Evolutionary conservation across 2,329 filamentous ascomycete species (phyloP).

Genomic region (Neofusicoccum cordaticola): DNA sequence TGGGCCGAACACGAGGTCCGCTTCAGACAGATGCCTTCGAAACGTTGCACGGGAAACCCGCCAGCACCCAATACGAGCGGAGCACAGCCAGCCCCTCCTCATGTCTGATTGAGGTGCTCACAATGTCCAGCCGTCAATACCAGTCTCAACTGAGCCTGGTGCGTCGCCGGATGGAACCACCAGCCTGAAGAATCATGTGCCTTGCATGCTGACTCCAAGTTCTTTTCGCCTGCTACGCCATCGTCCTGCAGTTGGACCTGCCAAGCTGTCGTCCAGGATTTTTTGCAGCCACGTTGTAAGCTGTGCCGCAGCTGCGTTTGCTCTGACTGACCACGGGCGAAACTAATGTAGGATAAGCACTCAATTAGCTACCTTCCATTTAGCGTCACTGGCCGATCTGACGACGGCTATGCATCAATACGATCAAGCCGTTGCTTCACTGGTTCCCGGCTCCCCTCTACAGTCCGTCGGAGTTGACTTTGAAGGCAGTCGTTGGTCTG

Average conservation of each 20-base stretch:
- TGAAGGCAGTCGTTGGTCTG: neutral
- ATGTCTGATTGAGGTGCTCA: neutral
- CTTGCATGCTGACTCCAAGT: neutral
- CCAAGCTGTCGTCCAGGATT: neutral
- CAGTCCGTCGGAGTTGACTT: neutral
- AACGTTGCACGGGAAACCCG: neutral
- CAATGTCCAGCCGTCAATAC: neutral
- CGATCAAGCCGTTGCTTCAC: neutral
- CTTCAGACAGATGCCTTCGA: neutral
- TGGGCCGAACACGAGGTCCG: neutral
- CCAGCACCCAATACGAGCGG: neutral
- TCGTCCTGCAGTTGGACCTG: neutral
- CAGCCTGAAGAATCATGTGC: neutral
- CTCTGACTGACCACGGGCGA: neutral
- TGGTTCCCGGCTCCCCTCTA: slow-evolving; percentile 11
- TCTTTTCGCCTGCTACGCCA: neutral
- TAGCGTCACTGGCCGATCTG: neutral
- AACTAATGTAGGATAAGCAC: neutral
- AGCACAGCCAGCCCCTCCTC: neutral
- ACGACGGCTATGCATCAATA: neutral
- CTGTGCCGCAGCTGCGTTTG: neutral
- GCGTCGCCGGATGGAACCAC: neutral
- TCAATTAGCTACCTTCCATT: neutral
- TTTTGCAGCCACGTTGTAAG: neutral
- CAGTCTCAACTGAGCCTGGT: neutral